These are phyloP conservation scores for Penicillium canescens DNA, from an alignment of 495 filamentous ascomycete species.

Conservation along the genomic window DNA sequence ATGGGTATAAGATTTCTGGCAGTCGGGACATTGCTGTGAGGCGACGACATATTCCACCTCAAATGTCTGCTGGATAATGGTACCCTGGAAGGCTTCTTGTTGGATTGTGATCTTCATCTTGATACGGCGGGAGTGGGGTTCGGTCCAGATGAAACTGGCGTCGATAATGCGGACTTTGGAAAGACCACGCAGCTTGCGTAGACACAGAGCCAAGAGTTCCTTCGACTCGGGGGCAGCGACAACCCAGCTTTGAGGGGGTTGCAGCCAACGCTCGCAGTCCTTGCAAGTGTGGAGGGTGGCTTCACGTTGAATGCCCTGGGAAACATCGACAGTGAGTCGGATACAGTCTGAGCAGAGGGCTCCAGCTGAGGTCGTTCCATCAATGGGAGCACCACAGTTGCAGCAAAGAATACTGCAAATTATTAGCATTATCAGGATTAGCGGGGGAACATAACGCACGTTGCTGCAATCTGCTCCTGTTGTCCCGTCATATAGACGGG, in stretches of 20 bases:
- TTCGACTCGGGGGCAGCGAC: constrained; percentile 78
- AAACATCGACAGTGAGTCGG: constrained; percentile 88
- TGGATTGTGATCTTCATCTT: constrained; percentile 94
- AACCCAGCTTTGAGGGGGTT: constrained; percentile 84
- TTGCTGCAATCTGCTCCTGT: constrained; percentile 54
- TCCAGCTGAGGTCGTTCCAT: constrained; percentile 81
- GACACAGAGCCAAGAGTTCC: constrained; percentile 86
- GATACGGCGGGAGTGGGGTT: constrained; percentile 88
- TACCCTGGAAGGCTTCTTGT: constrained; percentile 68
- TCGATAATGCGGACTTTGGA: constrained; percentile 89
- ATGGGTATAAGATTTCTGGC: constrained; percentile 89
- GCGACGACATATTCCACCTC: constrained; percentile 90
- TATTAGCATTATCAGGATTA: constrained; percentile 13
- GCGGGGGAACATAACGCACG: constrained; percentile 46
- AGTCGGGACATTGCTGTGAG: constrained; percentile 88
- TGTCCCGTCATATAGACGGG: constrained; percentile 55
- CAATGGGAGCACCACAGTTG: constrained; percentile 92
- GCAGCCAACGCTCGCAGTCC: constrained; percentile 93
- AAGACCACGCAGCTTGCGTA: constrained; percentile 78
- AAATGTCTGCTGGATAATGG: constrained; percentile 89
- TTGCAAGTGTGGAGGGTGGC: constrained; percentile 78
- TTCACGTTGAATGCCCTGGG: constrained; percentile 83
- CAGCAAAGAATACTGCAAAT: constrained; percentile 79
- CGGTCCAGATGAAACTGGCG: constrained; percentile 96
- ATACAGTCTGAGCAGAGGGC: constrained; percentile 94